A percentile compares a stretch with the other conserved stretches of the same genome.
Conservation (phyloP, 2,329 filamentous ascomycete species). For the Penicillium palitans region DNA sequence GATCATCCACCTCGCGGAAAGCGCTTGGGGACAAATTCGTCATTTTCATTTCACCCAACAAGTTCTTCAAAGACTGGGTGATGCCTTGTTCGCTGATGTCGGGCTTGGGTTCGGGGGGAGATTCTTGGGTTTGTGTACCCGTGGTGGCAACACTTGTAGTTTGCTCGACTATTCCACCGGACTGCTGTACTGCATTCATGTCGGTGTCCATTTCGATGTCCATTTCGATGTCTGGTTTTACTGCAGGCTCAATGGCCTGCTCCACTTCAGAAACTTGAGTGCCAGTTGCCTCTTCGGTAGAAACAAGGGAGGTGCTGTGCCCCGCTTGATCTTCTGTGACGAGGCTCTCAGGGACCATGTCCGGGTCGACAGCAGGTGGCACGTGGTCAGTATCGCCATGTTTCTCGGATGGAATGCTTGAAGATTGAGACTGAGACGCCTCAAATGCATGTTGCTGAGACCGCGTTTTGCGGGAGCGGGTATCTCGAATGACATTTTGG, state of each 20-base stretch:
- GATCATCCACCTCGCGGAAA: conserved; percentile 71
- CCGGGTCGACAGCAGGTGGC: conserved; percentile 1
- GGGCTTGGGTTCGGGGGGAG: neutral
- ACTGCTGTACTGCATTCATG: neutral
- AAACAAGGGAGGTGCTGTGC: conserved; percentile 4
- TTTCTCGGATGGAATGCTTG: conserved; percentile 3
- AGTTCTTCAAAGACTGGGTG: conserved; percentile 54
- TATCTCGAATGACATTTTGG: conserved; percentile 15
- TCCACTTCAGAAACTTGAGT: conserved; percentile 20
- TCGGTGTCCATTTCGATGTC: conserved; percentile 6
- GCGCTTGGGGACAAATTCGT: conserved; percentile 64
- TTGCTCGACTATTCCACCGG: neutral
- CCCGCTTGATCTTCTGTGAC: neutral
- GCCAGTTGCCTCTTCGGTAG: conserved; percentile 21
- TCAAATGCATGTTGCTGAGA: conserved; percentile 17
- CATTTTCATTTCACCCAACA: conserved; percentile 61
- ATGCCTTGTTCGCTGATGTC: conserved; percentile 45
- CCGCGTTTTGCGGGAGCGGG: conserved; percentile 24
- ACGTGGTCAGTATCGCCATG: neutral
- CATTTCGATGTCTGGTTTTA: conserved; percentile 6
- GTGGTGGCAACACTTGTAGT: conserved; percentile 12
- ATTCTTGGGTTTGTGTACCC: conserved; percentile 19
- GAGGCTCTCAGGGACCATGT: conserved; percentile 5
- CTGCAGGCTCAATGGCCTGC: conserved; percentile 1
- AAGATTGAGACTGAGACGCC: conserved; percentile 5